Evolutionary conservation across 768 basidiomycete genomes (phyloP), one percentile per base, ranked within the genome.

Genomic region (Arthromyces matolae): DNA sequence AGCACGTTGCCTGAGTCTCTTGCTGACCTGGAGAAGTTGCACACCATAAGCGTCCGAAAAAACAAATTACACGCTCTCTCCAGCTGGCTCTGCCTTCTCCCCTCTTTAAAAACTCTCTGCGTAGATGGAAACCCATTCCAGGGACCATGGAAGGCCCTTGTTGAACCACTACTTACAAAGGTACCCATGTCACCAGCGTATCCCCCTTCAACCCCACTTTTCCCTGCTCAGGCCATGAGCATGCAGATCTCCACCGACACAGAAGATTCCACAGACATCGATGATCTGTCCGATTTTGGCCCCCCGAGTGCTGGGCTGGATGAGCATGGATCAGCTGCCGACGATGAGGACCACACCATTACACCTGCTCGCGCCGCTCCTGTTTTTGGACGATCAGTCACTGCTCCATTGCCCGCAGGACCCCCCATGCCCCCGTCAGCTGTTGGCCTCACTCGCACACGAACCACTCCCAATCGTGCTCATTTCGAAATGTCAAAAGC

Each of bases 61-160:
- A 99, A 99, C 69, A 86, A 86, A 63, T 74, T 99, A 60, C 77
- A 88, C 55, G 79, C 86, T 6, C 78, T 98, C 14, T 94, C 96
- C n/a, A 83, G 87, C 52, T 99, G 96, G 95, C 76, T 99, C 37
- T 92, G 91, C 64, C 79, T 91, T 23, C 75, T 99, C n/a, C 79
- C 83, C 16, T 76, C 77, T 24, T 72, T 99, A 38, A 91, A 95
- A 64, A 87, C 84, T 1, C 71, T 99, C 3, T 86, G 86, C 55
- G 81, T 99, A n/a, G 95, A 98, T 53, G 87, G 84, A 14, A 99
- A 99, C 64, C 93, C 94, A 7, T 97, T 99, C 68, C 89, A 90
- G 57, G 89, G 89, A 7, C 89, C 91, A 1, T 96, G 93, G 91
- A 83, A 86, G 60, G 84, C 89, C 25, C 73, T 99, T 44, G 83